Evolutionary conservation across 768 basidiomycete species (phyloP).

Genomic region (Pholiota conissans): DNA sequence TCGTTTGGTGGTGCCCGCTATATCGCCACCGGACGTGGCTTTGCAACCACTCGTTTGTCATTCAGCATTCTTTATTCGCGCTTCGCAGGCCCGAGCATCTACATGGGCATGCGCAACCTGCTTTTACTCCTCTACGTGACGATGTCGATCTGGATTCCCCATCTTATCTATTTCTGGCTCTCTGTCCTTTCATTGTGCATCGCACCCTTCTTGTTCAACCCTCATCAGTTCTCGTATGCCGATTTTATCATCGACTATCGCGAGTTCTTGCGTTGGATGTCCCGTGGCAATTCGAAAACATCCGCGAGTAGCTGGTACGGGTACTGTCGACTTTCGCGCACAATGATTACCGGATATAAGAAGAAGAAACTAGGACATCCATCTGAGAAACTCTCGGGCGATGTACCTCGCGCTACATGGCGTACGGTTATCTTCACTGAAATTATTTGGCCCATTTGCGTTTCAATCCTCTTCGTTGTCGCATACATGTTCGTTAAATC

Average conservation of each 20-base stretch:
- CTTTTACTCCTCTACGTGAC: constrained; percentile 89
- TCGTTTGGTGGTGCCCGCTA: constrained; percentile 98
- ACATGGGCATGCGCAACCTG: constrained; percentile 95
- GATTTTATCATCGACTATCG: constrained; percentile 99
- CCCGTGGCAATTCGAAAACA: constrained; percentile 92
- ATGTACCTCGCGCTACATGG: constrained; percentile 92
- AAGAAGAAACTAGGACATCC: constrained; percentile 98
- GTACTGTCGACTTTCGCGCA: constrained; percentile 95
- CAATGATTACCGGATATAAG: constrained; percentile 99
- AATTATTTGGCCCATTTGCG: constrained; percentile 76
- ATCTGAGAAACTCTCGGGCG: constrained; percentile 94
- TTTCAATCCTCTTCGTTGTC: constrained; percentile 75
- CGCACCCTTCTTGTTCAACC: constrained; percentile 98
- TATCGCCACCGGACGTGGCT: constrained; percentile 98
- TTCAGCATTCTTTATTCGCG: constrained; percentile 98
- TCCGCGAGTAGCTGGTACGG: constrained; percentile 99
- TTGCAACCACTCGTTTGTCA: constrained; percentile 93
- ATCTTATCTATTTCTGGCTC: constrained; percentile 98
- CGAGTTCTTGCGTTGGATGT: constrained; percentile 99
- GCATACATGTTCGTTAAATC: constrained; percentile 95
- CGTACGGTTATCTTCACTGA: constrained; percentile 80
- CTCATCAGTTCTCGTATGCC: constrained; percentile 97
- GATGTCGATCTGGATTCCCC: constrained; percentile 89
- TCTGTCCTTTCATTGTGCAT: constrained; percentile 93
- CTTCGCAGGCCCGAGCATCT: constrained; percentile 99